These are phyloP conservation scores for Cytidiella melzeri DNA, from an alignment of 768 basidiomycete species.

Conservation along the genomic window DNA sequence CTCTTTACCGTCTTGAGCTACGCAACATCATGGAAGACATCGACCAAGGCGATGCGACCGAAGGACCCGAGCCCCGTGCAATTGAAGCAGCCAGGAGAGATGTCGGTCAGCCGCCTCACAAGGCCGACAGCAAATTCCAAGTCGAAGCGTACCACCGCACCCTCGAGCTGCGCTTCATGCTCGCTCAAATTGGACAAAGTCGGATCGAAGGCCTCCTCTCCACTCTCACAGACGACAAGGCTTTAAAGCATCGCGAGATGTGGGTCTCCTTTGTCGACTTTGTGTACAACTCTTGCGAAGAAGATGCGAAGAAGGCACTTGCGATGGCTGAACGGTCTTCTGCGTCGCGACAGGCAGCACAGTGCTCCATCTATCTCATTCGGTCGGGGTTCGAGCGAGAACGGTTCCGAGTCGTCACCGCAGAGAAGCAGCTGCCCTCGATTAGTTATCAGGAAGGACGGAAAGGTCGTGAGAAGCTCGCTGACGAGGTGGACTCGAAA, in stretches of 20 bases:
- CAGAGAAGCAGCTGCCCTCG: conserved; percentile 6
- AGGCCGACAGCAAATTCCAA: conserved; percentile 51
- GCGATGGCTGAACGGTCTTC: conserved; percentile 19
- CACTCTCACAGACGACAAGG: conserved; percentile 9
- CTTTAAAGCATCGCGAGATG: conserved; percentile 25
- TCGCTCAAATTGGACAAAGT: conserved; percentile 37
- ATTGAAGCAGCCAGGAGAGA: conserved; percentile 44
- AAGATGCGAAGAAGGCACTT: conserved; percentile 21
- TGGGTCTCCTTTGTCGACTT: conserved; percentile 47
- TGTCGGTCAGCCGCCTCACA: conserved; percentile 53
- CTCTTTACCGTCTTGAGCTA: conserved; percentile 44
- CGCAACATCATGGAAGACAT: conserved; percentile 27
- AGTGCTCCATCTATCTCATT: conserved; percentile 14
- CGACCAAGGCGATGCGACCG: conserved; percentile 13
- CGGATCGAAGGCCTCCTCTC: conserved; percentile 34
- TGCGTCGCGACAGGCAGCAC: conserved; percentile 25
- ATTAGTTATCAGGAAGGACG: background rate
- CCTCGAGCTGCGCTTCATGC: conserved; percentile 44
- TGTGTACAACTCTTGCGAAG: conserved; percentile 22
- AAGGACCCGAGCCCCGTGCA: conserved; percentile 37
- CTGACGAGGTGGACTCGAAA: conserved; percentile 7
- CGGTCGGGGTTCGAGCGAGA: conserved; percentile 24
- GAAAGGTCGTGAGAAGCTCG: conserved; percentile 5
- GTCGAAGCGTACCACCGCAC: conserved; percentile 57
- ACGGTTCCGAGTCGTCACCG: conserved; percentile 17